These are phyloP conservation scores for Thielaviopsis euricoi DNA, from an alignment of 2,329 filamentous ascomycete species.

Conservation along the genomic window DNA sequence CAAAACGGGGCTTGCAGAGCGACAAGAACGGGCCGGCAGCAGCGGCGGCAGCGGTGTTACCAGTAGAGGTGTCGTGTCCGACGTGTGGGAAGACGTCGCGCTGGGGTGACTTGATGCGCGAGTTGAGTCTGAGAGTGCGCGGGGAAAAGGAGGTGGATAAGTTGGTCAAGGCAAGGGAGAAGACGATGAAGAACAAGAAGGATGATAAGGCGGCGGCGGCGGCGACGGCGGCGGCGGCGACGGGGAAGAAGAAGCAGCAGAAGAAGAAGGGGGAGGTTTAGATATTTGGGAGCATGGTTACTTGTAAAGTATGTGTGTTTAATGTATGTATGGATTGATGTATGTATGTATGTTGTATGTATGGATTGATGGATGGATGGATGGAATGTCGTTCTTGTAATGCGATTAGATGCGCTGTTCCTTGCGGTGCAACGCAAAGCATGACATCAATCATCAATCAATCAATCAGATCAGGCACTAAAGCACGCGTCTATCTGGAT, in stretches of 20 bases:
- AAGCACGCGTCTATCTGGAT: too few species aligned
- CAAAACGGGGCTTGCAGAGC: conserved; percentile 29
- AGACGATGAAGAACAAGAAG: not conserved
- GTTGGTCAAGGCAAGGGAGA: conserved; percentile 38
- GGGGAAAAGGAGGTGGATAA: conserved; percentile 54
- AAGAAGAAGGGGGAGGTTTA: not conserved
- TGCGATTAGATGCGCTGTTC: too few species aligned
- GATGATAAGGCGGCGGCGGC: not conserved
- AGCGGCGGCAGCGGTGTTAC: conserved; percentile 37
- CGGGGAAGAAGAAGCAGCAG: not conserved
- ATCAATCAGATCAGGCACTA: too few species aligned
- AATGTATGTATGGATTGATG: not conserved
- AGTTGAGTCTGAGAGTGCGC: conserved; percentile 57
- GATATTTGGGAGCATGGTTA: not conserved
- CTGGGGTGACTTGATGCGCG: conserved; percentile 71
- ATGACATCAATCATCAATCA: too few species aligned
- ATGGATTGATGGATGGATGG: too few species aligned
- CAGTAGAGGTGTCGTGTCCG: conserved; percentile 54
- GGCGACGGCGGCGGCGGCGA: too few species aligned
- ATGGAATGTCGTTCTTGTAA: too few species aligned
- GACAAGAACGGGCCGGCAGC: conserved; percentile 14
- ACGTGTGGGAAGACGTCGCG: conserved; percentile 42
- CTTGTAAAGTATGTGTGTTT: too few species aligned
- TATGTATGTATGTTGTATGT: too few species aligned
- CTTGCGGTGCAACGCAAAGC: too few species aligned